phyloP scores from a whole-genome alignment of 2,329 filamentous ascomycete genomes.

The Diaporthe vaccinii region DNA sequence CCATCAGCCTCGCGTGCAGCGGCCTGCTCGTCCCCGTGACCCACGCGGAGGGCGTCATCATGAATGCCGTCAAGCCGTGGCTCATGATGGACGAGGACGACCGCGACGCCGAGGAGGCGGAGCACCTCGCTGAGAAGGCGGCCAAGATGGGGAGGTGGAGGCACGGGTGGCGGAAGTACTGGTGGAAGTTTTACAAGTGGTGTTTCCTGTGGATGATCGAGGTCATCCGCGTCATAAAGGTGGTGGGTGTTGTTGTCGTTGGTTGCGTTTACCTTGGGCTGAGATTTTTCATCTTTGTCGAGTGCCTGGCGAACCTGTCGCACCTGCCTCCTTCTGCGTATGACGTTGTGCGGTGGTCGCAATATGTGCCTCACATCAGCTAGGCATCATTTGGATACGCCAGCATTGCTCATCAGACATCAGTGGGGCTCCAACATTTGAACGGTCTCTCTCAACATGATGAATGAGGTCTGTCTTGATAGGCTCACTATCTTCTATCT shows the following conservation, averaged over 20 bases:
- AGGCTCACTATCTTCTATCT: too few relatives aligned
- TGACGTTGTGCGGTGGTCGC: conserved; percentile 34
- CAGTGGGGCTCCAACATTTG: too few relatives aligned
- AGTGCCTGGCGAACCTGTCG: conserved; percentile 26
- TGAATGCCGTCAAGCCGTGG: conserved; percentile 22
- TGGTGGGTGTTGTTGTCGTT: not conserved
- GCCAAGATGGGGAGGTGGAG: conserved; percentile 4
- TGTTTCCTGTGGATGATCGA: conserved; percentile 36
- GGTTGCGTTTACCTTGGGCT: conserved; percentile 23
- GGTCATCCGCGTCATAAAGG: conserved; percentile 30
- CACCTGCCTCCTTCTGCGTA: conserved; percentile 32
- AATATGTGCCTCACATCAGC: conserved; percentile 37
- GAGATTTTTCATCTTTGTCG: conserved; percentile 29
- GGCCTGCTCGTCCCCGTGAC: conserved; percentile 33
- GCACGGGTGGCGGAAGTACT: conserved; percentile 19
- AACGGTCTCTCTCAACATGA: too few relatives aligned
- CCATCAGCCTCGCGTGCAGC: conserved; percentile 16
- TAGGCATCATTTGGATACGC: not conserved
- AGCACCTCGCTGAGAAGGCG: conserved; percentile 27
- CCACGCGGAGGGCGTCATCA: conserved; percentile 29
- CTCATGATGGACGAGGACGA: conserved; percentile 38
- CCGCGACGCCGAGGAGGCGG: conserved; percentile 33
- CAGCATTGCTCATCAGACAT: too few relatives aligned
- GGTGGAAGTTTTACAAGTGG: conserved; percentile 33
- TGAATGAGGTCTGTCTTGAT: too few relatives aligned